Conservation (phyloP, 805 yeast species). For the Kodamaea neixiangensis region DNA sequence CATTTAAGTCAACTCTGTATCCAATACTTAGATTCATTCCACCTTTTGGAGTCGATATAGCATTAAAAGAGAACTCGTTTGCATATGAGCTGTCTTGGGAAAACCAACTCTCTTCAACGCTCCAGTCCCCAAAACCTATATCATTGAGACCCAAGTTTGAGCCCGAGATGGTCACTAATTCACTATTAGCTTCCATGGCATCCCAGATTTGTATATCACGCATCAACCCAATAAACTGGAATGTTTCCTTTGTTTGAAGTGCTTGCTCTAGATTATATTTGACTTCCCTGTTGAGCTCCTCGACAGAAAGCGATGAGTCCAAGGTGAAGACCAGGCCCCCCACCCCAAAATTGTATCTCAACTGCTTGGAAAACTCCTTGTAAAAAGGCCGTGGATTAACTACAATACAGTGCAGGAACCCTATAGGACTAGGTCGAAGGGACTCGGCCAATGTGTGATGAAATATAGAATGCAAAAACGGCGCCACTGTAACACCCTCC, state of each 20-base stretch:
- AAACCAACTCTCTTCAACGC: background rate
- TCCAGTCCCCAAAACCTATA: background rate
- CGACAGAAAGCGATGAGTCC: background rate
- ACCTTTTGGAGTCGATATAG: background rate
- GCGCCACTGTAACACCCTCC: background rate
- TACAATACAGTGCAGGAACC: background rate
- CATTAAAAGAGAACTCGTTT: background rate
- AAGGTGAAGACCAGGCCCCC: background rate
- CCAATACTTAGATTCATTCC: background rate
- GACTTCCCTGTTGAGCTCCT: background rate
- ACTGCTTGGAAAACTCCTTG: background rate
- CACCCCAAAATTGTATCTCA: background rate
- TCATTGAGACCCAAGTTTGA: background rate
- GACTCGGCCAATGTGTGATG: background rate
- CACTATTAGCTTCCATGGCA: background rate
- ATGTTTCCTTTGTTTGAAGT: background rate
- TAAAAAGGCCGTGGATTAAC: background rate
- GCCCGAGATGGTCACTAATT: background rate
- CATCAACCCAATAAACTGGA: background rate
- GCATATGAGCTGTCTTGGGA: conserved; percentile 1
- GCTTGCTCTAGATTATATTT: background rate
- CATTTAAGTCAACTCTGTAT: background rate
- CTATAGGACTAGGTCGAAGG: background rate
- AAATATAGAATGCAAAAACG: conserved; percentile 1
- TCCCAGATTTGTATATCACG: background rate